These are phyloP conservation scores for Mollisia scopiformis DNA, from an alignment of 2,329 filamentous ascomycete genomes.

Conservation along the genomic window DNA sequence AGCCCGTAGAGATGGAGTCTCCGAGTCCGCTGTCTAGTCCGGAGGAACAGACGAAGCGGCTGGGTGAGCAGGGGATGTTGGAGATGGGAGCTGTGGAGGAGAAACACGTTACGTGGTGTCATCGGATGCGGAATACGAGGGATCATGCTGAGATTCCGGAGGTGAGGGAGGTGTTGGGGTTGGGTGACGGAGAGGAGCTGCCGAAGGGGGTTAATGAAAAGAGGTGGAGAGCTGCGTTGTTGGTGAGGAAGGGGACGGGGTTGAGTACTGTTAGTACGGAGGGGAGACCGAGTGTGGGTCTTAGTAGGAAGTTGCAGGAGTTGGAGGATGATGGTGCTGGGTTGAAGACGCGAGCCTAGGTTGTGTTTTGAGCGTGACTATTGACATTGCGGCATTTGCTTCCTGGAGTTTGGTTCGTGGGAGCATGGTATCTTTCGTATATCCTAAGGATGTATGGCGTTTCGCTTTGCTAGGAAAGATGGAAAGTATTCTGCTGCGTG, in stretches of 20 bases:
- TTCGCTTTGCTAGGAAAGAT: no score
- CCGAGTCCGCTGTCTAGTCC: slow-evolving; percentile 9
- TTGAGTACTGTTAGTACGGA: slow-evolving; percentile 17
- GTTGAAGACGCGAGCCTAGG: background rate
- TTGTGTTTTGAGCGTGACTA: no score
- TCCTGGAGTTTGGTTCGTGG: no score
- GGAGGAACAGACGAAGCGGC: background rate
- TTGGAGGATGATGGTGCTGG: background rate
- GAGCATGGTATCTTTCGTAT: no score
- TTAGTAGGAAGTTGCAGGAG: background rate
- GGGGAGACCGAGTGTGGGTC: background rate
- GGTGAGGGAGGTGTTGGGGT: slow-evolving; percentile 63
- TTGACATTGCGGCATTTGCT: no score
- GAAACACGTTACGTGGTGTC: slow-evolving; percentile 76
- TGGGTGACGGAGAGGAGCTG: slow-evolving; percentile 45
- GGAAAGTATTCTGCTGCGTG: no score
- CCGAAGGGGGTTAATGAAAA: slow-evolving; percentile 42
- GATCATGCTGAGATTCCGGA: slow-evolving; percentile 76
- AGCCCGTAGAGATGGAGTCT: slow-evolving; percentile 35
- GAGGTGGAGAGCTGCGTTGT: slow-evolving; percentile 50
- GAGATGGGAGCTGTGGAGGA: slow-evolving; percentile 42
- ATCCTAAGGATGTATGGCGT: no score
- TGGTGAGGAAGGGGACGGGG: slow-evolving; percentile 56
- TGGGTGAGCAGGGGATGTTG: slow-evolving; percentile 7
- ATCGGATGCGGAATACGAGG: slow-evolving; percentile 78